These are phyloP conservation scores for Trametes cingulata DNA, from an alignment of 768 basidiomycete species.

Conservation along the genomic window DNA sequence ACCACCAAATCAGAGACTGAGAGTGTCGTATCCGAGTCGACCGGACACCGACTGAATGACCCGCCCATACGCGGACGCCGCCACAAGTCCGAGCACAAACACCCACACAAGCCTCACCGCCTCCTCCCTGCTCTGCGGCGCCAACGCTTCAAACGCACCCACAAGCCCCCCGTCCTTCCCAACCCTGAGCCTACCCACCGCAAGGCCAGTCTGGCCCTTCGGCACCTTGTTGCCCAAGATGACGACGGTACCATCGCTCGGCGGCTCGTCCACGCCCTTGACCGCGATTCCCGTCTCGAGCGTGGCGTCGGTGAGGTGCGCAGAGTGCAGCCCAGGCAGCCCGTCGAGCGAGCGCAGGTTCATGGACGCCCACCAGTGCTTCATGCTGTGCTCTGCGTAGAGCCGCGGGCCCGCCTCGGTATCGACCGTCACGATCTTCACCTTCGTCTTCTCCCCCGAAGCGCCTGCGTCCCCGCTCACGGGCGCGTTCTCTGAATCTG, in stretches of 20 bases:
- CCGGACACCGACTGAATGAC: neutral
- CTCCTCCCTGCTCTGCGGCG: neutral
- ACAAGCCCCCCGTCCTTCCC: neutral
- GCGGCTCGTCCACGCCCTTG: neutral
- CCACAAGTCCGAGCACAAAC: neutral
- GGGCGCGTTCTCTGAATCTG: neutral
- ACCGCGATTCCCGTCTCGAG: neutral
- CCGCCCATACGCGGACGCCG: neutral
- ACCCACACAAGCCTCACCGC: neutral
- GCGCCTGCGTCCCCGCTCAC: neutral
- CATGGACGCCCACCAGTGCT: constrained; percentile 51
- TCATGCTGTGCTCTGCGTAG: constrained; percentile 42
- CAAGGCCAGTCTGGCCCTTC: neutral
- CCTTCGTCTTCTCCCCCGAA: neutral
- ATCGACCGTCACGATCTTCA: constrained; percentile 23
- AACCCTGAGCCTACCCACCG: neutral
- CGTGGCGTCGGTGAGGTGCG: constrained; percentile 19
- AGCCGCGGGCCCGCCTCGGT: neutral
- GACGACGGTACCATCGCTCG: constrained; percentile 1
- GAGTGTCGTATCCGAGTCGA: no score
- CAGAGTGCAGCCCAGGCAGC: constrained; percentile 46
- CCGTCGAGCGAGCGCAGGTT: constrained; percentile 60
- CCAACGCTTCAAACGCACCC: neutral
- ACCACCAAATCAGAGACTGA: no score
- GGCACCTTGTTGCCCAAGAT: neutral